Evolutionary conservation across 2,329 filamentous ascomycete species (phyloP).

Genomic region (Cytospora leucostoma): DNA sequence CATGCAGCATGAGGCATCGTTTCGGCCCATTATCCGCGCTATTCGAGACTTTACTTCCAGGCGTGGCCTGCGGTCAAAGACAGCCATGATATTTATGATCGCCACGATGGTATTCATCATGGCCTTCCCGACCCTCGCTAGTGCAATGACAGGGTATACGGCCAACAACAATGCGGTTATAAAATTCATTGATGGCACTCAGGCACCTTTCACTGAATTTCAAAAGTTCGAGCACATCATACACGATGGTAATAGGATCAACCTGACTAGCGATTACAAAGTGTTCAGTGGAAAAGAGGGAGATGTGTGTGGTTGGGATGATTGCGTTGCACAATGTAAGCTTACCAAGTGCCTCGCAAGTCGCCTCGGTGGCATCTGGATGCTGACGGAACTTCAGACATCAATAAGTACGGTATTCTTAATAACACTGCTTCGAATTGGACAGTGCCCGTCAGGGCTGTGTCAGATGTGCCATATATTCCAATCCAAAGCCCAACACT

Average conservation of each 20-base stretch:
- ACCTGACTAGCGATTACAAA: neutral
- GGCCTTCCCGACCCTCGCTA: constrained; percentile 34
- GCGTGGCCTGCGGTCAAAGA: constrained; percentile 30
- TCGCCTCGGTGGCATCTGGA: neutral
- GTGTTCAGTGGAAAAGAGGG: neutral
- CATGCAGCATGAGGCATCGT: constrained; percentile 30
- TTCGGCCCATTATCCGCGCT: constrained; percentile 29
- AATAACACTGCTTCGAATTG: neutral
- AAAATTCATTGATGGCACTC: neutral
- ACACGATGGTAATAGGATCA: constrained; percentile 9
- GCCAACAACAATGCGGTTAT: constrained; percentile 32
- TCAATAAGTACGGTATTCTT: neutral
- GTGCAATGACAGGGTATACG: constrained; percentile 37
- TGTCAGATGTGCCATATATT: neutral
- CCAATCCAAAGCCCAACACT: constrained; percentile 6
- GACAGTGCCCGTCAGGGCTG: neutral
- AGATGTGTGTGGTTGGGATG: neutral
- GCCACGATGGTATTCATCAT: constrained; percentile 33
- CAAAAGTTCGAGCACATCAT: neutral
- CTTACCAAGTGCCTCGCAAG: too few species aligned
- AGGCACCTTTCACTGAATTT: neutral
- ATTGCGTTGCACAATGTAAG: neutral
- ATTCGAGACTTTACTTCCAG: constrained; percentile 29
- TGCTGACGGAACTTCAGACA: neutral
- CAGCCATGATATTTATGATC: constrained; percentile 32